Evolutionary conservation across 345 rosid genomes (phyloP), one percentile per base, ranked within the genome.

Genomic region (Populus davidiana): DNA sequence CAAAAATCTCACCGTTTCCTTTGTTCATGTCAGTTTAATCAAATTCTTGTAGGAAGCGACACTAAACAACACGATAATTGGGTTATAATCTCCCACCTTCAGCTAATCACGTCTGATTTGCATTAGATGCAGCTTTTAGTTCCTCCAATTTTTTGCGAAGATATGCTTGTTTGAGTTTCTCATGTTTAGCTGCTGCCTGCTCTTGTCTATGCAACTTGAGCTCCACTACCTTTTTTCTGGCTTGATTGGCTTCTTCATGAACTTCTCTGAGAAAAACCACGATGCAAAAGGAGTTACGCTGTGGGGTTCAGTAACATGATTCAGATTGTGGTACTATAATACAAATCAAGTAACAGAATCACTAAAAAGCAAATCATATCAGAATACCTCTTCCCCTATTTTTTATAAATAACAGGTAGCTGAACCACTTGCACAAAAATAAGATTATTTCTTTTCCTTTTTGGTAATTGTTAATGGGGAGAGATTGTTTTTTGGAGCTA

Each of bases 161-260:
- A 83, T 90, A 96, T 29, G 96, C 99, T 81, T 86, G 95, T 87
- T 83, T 88, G 14, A 96, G 90, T 83, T 87, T 92, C 88, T 92
- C 96, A 16, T 93, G 90, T 29, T 93, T 91, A 72, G 88, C 89
- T 43, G 82, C 86, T 72, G 92, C 95, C 74, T 89, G 94, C 70
- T 88, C 94, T 81, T 89, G 97, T 82, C 98, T 87, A 67, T 82
- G 90, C 82, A 83, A 65, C 82, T 93, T 90, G 63, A 93, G 79
- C 81, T 87, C 97, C 3, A 90, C 88, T 12, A 74, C 91, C 83
- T 86, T 85, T 83, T 90, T 98, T 83, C 97, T 90, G 0, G 96
- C 99, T 77, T 90, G 85, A 85, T 89, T 92, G 49, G 80, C 99
- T 90, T 93, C 97, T 83, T 86, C 92, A 79, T 93, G 99, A 83